Conservation (phyloP, 495 filamentous ascomycete genomes). For the Aspergillus bertholletiae region DNA sequence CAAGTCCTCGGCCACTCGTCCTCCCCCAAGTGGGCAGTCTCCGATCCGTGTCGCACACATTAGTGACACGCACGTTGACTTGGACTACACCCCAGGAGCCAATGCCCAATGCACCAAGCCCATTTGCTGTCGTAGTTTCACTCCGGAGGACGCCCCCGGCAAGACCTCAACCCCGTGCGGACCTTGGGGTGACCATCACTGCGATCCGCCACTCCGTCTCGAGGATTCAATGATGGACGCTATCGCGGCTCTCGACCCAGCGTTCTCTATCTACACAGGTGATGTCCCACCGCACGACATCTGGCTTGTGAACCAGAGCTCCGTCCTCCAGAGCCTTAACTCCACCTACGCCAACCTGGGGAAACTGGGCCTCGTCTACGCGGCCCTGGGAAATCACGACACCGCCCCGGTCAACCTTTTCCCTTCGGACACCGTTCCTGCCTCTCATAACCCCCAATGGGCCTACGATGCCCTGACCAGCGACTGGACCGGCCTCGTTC, state of each 20-base stretch:
- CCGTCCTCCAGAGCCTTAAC: constrained; percentile 40
- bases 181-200: constrained; percentile 44
- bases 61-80: constrained; percentile 55
- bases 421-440: constrained; percentile 31
- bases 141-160: constrained; percentile 37
- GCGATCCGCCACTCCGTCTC: constrained; percentile 47
- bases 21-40: constrained; percentile 38
- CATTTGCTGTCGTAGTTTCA: constrained; percentile 53
- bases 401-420: constrained; percentile 49
- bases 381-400: constrained; percentile 56
- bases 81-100: constrained; percentile 45
- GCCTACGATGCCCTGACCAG: constrained; percentile 46
- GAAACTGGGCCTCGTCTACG: constrained; percentile 39
- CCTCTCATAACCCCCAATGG: constrained; percentile 40
- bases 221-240: constrained; percentile 53
- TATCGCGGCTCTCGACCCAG: constrained; percentile 27
- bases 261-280: constrained; percentile 30
- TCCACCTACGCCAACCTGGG: constrained; percentile 37
- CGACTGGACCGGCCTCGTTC: constrained; percentile 41
- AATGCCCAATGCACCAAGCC: constrained; percentile 51
- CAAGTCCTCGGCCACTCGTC: constrained; percentile 36
- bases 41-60: constrained; percentile 53
- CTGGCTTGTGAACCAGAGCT: constrained; percentile 26
- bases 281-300: constrained; percentile 29
- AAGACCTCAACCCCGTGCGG: constrained; percentile 43